Percentiles rank a stretch among this genome's conserved stretches.
Conservation (phyloP, 208 protist species). For the Herpetomonas samuelpessoai region DNA sequence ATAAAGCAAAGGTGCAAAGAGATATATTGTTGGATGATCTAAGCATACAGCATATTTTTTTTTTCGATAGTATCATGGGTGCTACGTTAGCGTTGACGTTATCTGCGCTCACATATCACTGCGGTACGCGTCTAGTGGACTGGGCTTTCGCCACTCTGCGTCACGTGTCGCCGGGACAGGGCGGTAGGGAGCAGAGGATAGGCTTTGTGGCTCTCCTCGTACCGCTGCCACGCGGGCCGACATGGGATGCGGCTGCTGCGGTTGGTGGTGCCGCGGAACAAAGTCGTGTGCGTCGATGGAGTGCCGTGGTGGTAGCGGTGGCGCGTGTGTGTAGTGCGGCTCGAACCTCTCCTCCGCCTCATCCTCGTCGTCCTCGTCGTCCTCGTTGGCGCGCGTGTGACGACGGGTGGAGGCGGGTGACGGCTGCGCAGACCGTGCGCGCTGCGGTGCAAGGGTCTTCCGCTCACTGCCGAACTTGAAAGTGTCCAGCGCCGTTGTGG, state of each 20-base stretch:
- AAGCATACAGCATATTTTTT: too few species aligned
- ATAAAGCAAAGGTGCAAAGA: too few species aligned
- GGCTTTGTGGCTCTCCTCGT: not conserved
- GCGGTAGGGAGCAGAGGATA: too few species aligned
- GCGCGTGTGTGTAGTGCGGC: not conserved
- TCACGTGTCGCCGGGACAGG: not conserved
- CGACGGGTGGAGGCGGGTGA: too few species aligned
- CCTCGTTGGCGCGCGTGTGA: too few species aligned
- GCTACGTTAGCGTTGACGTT: not conserved
- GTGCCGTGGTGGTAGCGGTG: too few species aligned
- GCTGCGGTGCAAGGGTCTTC: too few species aligned
- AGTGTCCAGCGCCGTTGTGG: not conserved
- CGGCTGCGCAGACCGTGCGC: too few species aligned
- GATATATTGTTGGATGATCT: too few species aligned
- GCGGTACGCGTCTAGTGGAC: not conserved
- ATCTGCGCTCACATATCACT: not conserved
- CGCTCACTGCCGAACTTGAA: not conserved
- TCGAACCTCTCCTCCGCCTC: conserved; percentile 10
- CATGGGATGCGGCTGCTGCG: not conserved
- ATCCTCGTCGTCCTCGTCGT: conserved; percentile 5
- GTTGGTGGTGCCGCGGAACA: not conserved
- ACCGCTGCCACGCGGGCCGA: too few species aligned
- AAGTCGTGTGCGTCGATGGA: not conserved
- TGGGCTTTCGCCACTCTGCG: not conserved
- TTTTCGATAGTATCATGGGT: not conserved